phyloP scores from a whole-genome alignment of 352 stramenopile genomes.

The Phytophthora meadii region DNA sequence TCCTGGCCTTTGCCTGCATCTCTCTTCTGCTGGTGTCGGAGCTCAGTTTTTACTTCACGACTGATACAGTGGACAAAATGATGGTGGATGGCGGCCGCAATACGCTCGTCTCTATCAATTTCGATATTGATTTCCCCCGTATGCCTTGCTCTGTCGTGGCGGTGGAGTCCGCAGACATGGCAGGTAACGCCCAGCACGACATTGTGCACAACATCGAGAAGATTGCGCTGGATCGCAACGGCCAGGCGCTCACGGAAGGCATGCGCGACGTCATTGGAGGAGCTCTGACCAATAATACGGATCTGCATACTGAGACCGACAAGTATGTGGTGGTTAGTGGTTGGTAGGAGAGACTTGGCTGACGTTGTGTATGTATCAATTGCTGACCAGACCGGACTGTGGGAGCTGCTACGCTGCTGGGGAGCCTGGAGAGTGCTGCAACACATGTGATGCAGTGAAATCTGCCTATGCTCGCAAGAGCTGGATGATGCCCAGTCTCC shows the following conservation, averaged over 20 bases:
- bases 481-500: constrained; percentile 84
- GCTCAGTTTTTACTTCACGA: constrained; percentile 78
- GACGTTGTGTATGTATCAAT: constrained; percentile 7
- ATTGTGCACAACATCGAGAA: constrained; percentile 87
- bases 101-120: constrained; percentile 75
- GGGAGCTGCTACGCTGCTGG: constrained; percentile 84
- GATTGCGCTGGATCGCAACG: constrained; percentile 60
- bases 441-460: constrained; percentile 74
- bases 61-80: constrained; percentile 88
- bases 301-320: constrained; percentile 56
- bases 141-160: constrained; percentile 84
- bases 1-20: constrained; percentile 76
- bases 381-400: constrained; percentile 52
- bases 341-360: not conserved
- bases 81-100: constrained; percentile 80
- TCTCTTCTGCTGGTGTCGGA: constrained; percentile 73
- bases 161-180: constrained; percentile 76
- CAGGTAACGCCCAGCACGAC: constrained; percentile 73
- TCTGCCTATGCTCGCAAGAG: constrained; percentile 67
- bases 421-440: constrained; percentile 69
- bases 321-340: constrained; percentile 38
- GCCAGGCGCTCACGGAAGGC: constrained; percentile 53
- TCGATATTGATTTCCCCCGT: constrained; percentile 82
- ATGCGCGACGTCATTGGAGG: constrained; percentile 70
- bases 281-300: constrained; percentile 73